Percentiles rank a stretch among this genome's conserved stretches.
phyloP scores from a whole-genome alignment of 2,329 filamentous ascomycete species.

The Sporothrix brasiliensis region DNA sequence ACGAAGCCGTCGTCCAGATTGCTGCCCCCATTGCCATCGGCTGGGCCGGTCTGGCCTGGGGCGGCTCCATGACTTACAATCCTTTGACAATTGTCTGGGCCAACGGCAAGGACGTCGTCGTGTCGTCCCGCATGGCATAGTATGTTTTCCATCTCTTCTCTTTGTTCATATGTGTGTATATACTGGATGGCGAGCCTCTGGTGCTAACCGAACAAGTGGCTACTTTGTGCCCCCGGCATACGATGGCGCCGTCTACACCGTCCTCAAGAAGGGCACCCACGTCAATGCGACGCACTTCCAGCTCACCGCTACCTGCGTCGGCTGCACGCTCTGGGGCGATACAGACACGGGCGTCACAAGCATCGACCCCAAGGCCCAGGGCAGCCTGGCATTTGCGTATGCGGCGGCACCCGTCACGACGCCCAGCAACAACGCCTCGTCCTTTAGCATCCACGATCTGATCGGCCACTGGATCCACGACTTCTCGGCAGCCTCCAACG shows the following conservation, averaged over 20 bases:
- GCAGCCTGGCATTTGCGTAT: slow-evolving; percentile 48
- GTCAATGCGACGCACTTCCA: slow-evolving; percentile 49
- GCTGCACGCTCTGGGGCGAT: slow-evolving; percentile 50
- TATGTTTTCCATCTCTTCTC: slow-evolving; percentile 39
- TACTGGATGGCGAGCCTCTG: too few relatives aligned
- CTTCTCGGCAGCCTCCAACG: slow-evolving; percentile 42
- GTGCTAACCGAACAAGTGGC: slow-evolving; percentile 38
- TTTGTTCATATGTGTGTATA: background rate
- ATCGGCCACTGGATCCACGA: slow-evolving; percentile 49
- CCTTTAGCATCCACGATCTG: slow-evolving; percentile 50
- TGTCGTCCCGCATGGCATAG: slow-evolving; percentile 51
- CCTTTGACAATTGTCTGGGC: slow-evolving; percentile 52
- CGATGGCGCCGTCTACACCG: slow-evolving; percentile 40
- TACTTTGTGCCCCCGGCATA: slow-evolving; percentile 44
- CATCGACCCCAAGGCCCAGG: slow-evolving; percentile 46
- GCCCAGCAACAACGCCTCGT: slow-evolving; percentile 43
- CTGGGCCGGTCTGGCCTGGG: slow-evolving; percentile 55
- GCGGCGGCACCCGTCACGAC: slow-evolving; percentile 45
- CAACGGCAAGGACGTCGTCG: slow-evolving; percentile 47
- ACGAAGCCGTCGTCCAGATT: slow-evolving; percentile 47
- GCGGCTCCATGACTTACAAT: slow-evolving; percentile 54
- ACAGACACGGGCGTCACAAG: slow-evolving; percentile 46
- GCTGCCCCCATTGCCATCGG: slow-evolving; percentile 49
- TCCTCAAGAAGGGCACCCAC: slow-evolving; percentile 46
- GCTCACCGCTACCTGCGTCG: slow-evolving; percentile 46